Conservation (phyloP, 2,329 filamentous ascomycete species). For the Penicillium sp. region DNA sequence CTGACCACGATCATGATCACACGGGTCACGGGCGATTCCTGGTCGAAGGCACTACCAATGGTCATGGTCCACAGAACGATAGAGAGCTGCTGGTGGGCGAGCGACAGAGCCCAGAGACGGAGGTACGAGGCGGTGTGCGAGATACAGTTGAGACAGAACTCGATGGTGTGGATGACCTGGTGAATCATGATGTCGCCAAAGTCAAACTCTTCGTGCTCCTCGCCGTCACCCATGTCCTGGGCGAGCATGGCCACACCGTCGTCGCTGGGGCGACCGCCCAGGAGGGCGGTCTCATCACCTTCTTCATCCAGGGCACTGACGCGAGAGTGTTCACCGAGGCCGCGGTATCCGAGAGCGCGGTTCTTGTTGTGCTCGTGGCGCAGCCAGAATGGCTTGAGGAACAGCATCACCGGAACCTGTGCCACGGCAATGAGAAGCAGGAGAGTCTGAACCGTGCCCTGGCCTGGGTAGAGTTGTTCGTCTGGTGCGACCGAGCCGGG, state of each 20-base stretch:
- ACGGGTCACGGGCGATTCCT: constrained; percentile 63
- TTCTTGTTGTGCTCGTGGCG: constrained; percentile 90
- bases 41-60: constrained; percentile 71
- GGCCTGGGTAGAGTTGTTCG: constrained; percentile 74
- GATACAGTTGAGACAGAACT: constrained; percentile 99
- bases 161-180: constrained; percentile 97
- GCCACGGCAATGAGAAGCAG: constrained; percentile 78
- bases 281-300: constrained; percentile 65
- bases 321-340: constrained; percentile 83
- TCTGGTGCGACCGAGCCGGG: constrained; percentile 68
- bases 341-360: constrained; percentile 84
- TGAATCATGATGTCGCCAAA: constrained; percentile 98
- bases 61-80: constrained; percentile 98
- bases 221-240: constrained; percentile 71
- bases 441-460: constrained; percentile 72
- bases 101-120: constrained; percentile 94
- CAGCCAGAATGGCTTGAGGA: constrained; percentile 94
- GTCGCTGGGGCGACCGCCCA: constrained; percentile 68
- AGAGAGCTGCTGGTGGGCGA: constrained; percentile 96
- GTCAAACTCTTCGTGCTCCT: constrained; percentile 94
- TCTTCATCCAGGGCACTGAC: constrained; percentile 91
- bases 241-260: constrained; percentile 87
- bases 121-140: constrained; percentile 98
- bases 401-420: constrained; percentile 87
- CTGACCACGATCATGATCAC: constrained; percentile 78